Percentiles rank a stretch among this genome's conserved stretches.
Evolutionary conservation across 2,329 filamentous ascomycete species (phyloP).

Genomic region (Pseudonectria foliicola): DNA sequence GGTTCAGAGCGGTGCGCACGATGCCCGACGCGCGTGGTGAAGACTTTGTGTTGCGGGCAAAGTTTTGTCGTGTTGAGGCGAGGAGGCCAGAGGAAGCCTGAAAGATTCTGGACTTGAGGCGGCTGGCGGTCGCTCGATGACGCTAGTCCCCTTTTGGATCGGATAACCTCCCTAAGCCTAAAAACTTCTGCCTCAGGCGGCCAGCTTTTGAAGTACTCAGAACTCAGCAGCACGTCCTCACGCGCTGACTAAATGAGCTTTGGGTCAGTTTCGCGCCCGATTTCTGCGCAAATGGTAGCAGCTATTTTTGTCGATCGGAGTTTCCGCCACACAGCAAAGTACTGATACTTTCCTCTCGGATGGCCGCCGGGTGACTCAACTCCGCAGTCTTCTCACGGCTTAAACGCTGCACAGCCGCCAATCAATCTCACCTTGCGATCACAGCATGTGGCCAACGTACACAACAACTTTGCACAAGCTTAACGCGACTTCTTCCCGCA

Average conservation of each 20-base stretch:
- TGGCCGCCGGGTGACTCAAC: no score
- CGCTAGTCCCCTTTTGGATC: constrained; percentile 15
- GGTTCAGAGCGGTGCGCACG: constrained; percentile 30
- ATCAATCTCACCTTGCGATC: no score
- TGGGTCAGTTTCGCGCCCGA: not conserved
- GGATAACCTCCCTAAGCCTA: constrained; percentile 8
- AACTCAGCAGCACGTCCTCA: constrained; percentile 10
- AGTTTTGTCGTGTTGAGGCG: constrained; percentile 39
- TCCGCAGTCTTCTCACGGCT: no score
- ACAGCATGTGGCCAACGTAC: no score
- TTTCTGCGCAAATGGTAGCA: constrained; percentile 1
- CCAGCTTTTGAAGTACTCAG: constrained; percentile 3
- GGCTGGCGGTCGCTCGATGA: constrained; percentile 25
- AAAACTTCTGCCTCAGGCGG: constrained; percentile 18
- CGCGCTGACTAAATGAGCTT: constrained; percentile 17
- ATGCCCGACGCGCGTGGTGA: constrained; percentile 48
- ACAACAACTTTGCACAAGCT: no score
- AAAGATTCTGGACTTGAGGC: constrained; percentile 39
- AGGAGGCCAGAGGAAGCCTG: constrained; percentile 31
- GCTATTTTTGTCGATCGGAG: constrained; percentile 6
- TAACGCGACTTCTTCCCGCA: no score
- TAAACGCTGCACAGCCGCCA: no score
- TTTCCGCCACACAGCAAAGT: no score
- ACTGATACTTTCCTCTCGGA: no score
- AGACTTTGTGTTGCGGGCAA: constrained; percentile 31